These are phyloP conservation scores for Saccharomyces hybrid DNA, from an alignment of 1,139 yeast genomes.

Conservation along the genomic window DNA sequence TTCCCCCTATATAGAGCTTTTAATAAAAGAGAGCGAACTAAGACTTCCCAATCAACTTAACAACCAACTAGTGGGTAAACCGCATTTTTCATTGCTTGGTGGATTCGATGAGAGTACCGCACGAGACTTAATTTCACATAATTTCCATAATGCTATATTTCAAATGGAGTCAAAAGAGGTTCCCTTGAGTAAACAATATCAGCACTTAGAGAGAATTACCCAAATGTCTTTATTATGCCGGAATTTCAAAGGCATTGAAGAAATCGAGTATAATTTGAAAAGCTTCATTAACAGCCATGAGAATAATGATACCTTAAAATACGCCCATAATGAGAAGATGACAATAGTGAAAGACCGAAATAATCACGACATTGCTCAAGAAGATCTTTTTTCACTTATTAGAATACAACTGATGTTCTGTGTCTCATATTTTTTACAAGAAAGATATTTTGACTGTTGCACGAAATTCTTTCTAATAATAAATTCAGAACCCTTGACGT, in stretches of 20 bases:
- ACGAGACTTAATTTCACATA: slow-evolving; percentile 15
- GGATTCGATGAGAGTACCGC: neutral
- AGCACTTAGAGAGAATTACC: slow-evolving; percentile 14
- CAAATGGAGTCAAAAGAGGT: slow-evolving; percentile 13
- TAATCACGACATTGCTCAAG: slow-evolving; percentile 1
- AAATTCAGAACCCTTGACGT: slow-evolving; percentile 10
- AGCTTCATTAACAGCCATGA: slow-evolving; percentile 5
- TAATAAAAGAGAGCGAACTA: slow-evolving; percentile 7
- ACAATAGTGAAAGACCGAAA: neutral
- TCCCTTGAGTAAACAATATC: slow-evolving; percentile 7
- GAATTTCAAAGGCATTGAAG: slow-evolving; percentile 20
- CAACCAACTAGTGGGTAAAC: neutral
- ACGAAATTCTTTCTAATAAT: slow-evolving; percentile 16
- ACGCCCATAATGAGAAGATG: neutral
- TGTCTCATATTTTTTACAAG: slow-evolving; percentile 18
- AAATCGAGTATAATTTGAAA: slow-evolving; percentile 18
- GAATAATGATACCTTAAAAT: neutral
- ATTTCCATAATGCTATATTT: slow-evolving; percentile 17
- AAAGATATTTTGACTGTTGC: slow-evolving; percentile 20
- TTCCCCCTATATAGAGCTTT: slow-evolving; percentile 14
- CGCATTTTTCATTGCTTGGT: neutral
- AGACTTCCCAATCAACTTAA: neutral
- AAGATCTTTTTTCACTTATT: slow-evolving; percentile 12
- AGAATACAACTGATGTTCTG: slow-evolving; percentile 17
- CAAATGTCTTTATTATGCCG: slow-evolving; percentile 15